Percentiles rank a stretch among this genome's conserved stretches.
phyloP scores from a whole-genome alignment of 139 green algal genomes.

The Haematococcus sp. region DNA sequence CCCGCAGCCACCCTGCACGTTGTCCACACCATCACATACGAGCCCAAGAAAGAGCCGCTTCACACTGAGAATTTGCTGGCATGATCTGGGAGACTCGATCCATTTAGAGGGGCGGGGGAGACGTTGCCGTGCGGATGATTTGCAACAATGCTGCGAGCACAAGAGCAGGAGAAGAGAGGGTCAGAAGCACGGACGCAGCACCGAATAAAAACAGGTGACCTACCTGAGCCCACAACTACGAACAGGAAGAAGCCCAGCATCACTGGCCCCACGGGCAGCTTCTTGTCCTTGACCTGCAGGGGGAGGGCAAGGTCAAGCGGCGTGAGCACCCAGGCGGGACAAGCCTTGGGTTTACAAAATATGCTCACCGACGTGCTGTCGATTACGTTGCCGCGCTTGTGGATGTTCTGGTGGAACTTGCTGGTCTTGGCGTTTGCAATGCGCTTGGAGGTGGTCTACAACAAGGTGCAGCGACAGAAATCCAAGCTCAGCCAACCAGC shows the following conservation, averaged over 20 bases:
- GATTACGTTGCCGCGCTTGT: slow-evolving; percentile 51
- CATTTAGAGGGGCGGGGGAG: no score
- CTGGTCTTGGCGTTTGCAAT: slow-evolving; percentile 57
- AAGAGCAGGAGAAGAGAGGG: no score
- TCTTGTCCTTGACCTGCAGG: slow-evolving; percentile 42
- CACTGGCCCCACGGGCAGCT: slow-evolving; percentile 57
- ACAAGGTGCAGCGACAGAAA: no score
- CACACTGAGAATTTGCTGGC: no score
- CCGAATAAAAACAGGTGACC: background rate
- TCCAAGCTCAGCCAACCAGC: no score
- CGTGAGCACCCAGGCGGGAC: background rate
- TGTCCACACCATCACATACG: no score
- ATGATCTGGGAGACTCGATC: no score
- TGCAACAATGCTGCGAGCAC: no score
- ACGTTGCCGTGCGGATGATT: no score
- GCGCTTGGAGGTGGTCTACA: slow-evolving; percentile 60
- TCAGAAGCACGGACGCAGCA: no score
- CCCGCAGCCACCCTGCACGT: no score
- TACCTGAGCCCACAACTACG: slow-evolving; percentile 73
- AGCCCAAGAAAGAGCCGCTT: no score
- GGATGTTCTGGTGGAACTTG: slow-evolving; percentile 57
- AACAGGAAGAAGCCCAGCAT: slow-evolving; percentile 83
- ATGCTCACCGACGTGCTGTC: slow-evolving; percentile 30
- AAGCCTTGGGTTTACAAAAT: background rate
- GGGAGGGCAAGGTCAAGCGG: background rate